A percentile compares a stretch with the other conserved stretches of the same genome.
These are phyloP conservation scores for Vitis hybrid DNA, from an alignment of 177 flowering plant species.

Conservation along the genomic window DNA sequence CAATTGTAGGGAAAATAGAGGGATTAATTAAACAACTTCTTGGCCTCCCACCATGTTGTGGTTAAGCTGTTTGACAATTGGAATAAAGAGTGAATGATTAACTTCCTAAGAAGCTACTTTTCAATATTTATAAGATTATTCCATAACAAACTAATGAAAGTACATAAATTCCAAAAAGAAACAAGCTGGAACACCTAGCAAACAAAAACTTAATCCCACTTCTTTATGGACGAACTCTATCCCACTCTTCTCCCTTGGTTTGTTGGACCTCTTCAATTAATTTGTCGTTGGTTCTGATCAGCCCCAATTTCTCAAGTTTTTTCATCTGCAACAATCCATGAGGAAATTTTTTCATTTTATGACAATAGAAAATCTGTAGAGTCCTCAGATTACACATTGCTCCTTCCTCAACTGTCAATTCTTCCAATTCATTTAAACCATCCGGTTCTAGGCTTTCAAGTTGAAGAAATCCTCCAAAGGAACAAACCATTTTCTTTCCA, in stretches of 20 bases:
- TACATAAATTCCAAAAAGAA: background rate
- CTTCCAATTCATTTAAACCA: background rate
- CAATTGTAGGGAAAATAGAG: no score
- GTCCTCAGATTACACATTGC: background rate
- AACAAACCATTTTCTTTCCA: background rate
- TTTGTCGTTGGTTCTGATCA: fast-evolving
- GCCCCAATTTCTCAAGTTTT: background rate
- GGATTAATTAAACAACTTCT: no score
- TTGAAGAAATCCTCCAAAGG: background rate
- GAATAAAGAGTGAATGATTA: no score
- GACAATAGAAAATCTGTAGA: background rate
- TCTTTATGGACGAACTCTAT: background rate
- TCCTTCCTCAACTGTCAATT: background rate
- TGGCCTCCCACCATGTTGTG: no score
- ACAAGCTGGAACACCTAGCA: background rate
- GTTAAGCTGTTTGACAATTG: no score
- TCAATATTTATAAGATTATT: background rate
- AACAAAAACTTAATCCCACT: background rate
- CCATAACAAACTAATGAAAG: background rate
- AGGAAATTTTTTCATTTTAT: background rate
- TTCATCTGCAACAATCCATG: background rate
- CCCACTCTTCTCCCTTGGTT: background rate
- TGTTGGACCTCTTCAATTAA: background rate
- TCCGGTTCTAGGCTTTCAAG: background rate
- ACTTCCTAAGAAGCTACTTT: no score